These are phyloP conservation scores for Chenopodium berlandieri DNA, from an alignment of 148 eudicot species.

Conservation along the genomic window DNA sequence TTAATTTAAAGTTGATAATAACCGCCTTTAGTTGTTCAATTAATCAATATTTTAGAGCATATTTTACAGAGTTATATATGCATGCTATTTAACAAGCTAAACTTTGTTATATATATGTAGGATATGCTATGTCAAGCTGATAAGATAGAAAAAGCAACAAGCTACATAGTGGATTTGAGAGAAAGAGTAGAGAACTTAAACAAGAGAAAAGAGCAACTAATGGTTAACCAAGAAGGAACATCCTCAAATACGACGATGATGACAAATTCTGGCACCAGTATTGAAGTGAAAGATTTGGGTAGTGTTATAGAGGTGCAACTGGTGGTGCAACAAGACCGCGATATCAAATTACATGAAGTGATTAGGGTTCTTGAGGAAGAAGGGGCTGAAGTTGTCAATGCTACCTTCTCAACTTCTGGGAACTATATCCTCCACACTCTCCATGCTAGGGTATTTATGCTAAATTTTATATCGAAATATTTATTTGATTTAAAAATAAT, in stretches of 20 bases:
- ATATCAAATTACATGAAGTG: conserved; percentile 24
- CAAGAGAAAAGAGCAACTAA: conserved; percentile 22
- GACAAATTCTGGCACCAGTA: background rate
- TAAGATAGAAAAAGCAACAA: conserved; percentile 36
- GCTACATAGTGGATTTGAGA: conserved; percentile 32
- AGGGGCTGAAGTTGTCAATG: conserved; percentile 48
- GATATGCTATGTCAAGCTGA: conserved; percentile 35
- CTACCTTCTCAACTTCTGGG: conserved; percentile 15
- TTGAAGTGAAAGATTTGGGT: conserved; percentile 39
- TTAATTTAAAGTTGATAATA: no score
- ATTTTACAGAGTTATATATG: no score
- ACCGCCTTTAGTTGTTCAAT: no score
- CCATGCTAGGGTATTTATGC: conserved; percentile 36
- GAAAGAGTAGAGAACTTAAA: conserved; percentile 33
- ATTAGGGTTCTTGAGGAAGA: conserved; percentile 41
- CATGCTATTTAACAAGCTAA: no score
- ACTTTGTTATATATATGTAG: conserved; percentile 12
- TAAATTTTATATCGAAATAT: no score
- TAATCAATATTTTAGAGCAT: no score
- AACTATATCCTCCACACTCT: conserved; percentile 32
- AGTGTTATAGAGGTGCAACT: conserved; percentile 32
- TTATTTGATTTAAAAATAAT: no score
- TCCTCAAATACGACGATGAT: background rate
- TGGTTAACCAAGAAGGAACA: background rate
- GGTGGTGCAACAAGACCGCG: conserved; percentile 12